Conservation (phyloP, 225 moss, liverwort and hornwort genomes). For the Physcomitrellopsis africana region DNA sequence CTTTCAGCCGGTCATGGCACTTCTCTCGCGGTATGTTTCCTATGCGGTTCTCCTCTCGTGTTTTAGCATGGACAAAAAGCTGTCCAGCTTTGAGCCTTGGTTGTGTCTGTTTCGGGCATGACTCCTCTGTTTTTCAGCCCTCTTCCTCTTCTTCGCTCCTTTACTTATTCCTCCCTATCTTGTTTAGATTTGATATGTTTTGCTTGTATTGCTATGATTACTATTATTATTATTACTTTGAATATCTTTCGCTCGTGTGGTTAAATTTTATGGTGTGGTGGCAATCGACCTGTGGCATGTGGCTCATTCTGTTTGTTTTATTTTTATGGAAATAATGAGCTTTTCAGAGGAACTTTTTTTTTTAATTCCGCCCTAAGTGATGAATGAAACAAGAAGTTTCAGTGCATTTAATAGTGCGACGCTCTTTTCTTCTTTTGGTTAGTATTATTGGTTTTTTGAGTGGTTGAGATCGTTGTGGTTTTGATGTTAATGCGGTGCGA, state of each 20-base stretch:
- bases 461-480: neutral
- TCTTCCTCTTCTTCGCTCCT: no score
- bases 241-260: neutral
- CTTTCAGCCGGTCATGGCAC: constrained; percentile 39
- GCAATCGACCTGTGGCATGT: no score
- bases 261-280: neutral
- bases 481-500: neutral
- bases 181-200: no score
- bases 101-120: neutral
- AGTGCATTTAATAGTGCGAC: no score
- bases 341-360: neutral
- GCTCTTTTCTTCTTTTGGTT: no score
- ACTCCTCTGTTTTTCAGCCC: neutral
- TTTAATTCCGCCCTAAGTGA: no score
- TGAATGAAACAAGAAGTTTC: no score
- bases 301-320: neutral
- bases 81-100: neutral
- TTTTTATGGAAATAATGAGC: neutral
- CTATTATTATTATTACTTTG: neutral
- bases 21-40: constrained; percentile 44
- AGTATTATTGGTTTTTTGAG: neutral
- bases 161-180: no score
- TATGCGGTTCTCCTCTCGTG: no score
- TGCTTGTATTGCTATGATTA: no score
- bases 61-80: neutral